These are phyloP conservation scores for Drechslerella dactyloides DNA, from an alignment of 2,329 filamentous ascomycete species.

Conservation along the genomic window DNA sequence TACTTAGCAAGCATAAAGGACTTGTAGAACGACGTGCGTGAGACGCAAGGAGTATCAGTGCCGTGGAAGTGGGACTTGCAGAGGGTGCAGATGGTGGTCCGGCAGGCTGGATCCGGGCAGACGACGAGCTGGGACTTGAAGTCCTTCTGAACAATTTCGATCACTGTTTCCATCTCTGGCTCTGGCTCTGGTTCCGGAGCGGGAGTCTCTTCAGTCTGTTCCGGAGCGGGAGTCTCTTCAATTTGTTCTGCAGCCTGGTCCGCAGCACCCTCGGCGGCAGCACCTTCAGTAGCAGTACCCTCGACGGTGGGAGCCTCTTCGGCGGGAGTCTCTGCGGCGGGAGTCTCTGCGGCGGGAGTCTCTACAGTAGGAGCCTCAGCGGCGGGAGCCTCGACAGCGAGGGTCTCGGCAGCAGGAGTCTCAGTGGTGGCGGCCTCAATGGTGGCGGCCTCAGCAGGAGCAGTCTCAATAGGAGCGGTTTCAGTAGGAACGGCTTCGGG, in stretches of 20 bases:
- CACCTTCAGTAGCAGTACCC: background rate
- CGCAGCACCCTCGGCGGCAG: background rate
- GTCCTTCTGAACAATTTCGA: slow-evolving; percentile 28
- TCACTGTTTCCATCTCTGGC: slow-evolving; percentile 10
- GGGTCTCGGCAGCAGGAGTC: slow-evolving; percentile 10
- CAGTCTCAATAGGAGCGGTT: background rate
- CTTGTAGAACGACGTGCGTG: slow-evolving; percentile 34
- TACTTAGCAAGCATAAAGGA: slow-evolving; percentile 36
- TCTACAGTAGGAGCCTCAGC: background rate
- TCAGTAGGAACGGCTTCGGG: background rate
- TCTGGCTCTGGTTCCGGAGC: background rate
- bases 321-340: too few relatives aligned
- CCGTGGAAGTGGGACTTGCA: slow-evolving; percentile 47
- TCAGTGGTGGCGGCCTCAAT: background rate
- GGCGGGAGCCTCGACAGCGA: slow-evolving; percentile 6
- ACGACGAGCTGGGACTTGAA: slow-evolving; percentile 34
- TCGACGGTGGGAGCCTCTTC: too few relatives aligned
- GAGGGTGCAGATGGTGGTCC: slow-evolving; percentile 34
- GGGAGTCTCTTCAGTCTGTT: background rate
- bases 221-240: background rate
- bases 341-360: too few relatives aligned
- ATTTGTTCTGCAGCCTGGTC: background rate
- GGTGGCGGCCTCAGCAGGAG: background rate
- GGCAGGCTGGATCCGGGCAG: slow-evolving; percentile 26
- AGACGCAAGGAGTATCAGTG: slow-evolving; percentile 34